Conservation (phyloP, 306 rosid genomes). For the Cucumis cinereus region DNA sequence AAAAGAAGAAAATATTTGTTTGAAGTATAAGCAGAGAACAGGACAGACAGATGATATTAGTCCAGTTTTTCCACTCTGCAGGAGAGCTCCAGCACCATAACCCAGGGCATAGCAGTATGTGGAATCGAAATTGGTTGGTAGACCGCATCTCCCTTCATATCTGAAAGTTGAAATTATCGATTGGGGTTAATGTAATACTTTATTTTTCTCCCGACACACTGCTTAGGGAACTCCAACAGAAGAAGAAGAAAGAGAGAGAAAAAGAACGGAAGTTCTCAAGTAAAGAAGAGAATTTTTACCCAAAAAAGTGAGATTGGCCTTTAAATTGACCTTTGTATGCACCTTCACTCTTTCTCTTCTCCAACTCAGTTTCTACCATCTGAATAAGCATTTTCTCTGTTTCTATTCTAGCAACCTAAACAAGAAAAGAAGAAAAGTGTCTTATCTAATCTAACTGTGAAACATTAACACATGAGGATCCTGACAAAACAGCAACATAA, state of each 20-base stretch:
- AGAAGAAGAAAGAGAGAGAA: not conserved
- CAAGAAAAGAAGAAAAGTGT: constrained; percentile 1
- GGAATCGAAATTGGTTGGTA: constrained; percentile 96
- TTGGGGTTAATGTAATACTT: not conserved
- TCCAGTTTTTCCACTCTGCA: constrained; percentile 85
- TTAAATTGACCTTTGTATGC: constrained; percentile 45
- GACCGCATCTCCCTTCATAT: constrained; percentile 95
- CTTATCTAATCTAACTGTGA: constrained; percentile 5
- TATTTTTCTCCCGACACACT: not conserved
- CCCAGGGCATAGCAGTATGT: constrained; percentile 92
- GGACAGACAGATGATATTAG: constrained; percentile 83
- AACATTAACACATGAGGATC: constrained; percentile 1
- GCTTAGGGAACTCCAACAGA: not conserved
- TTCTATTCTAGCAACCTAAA: constrained; percentile 93
- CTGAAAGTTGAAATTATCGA: constrained; percentile 24
- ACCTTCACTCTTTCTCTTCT: constrained; percentile 70
- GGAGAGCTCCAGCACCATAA: constrained; percentile 88
- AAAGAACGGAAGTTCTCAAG: constrained; percentile 1
- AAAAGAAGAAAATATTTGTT: not conserved
- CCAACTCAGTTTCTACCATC: constrained; percentile 94
- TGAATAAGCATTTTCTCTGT: constrained; percentile 99
- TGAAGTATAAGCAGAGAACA: not conserved
- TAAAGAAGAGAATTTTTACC: constrained; percentile 33
- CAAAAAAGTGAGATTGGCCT: constrained; percentile 97
- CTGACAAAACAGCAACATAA: constrained; percentile 2